A percentile compares a stretch with the other conserved stretches of the same genome.
These are phyloP conservation scores for Primulina huaijiensis DNA, from an alignment of 257 asterid genomes.

Conservation along the genomic window DNA sequence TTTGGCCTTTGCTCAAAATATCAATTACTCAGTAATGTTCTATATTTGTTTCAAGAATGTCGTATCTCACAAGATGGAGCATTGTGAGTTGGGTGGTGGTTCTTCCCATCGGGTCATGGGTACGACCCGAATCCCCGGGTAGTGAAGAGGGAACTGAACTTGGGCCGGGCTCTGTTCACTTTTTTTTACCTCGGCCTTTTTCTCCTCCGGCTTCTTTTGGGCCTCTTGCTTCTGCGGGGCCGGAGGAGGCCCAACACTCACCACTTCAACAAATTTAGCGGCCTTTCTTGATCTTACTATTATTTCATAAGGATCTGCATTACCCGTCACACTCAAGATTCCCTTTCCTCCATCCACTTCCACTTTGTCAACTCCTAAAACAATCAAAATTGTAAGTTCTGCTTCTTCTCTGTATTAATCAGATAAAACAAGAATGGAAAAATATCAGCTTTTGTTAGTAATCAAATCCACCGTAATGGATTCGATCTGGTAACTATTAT, in stretches of 20 bases:
- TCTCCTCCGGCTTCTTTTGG: conserved; percentile 24
- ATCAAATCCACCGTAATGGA: too few relatives aligned
- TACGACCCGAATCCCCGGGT: background rate
- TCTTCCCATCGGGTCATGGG: background rate
- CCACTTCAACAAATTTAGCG: conserved; percentile 40
- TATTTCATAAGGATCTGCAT: conserved; percentile 51
- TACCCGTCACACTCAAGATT: conserved; percentile 43
- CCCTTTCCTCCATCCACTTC: conserved; percentile 52
- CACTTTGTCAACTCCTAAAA: conserved; percentile 49
- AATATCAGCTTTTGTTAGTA: too few relatives aligned
- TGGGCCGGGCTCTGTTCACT: background rate
- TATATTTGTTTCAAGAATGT: too few relatives aligned
- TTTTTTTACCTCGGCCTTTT: background rate
- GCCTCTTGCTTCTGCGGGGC: conserved; percentile 32
- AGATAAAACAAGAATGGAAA: too few relatives aligned
- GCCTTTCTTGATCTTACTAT: conserved; percentile 41
- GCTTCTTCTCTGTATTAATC: too few relatives aligned
- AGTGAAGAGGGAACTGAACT: background rate
- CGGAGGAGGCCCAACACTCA: conserved; percentile 51
- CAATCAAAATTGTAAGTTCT: too few relatives aligned
- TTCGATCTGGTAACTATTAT: too few relatives aligned
- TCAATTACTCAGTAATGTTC: too few relatives aligned
- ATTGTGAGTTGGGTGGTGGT: background rate
- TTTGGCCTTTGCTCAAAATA: too few relatives aligned
- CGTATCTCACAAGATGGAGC: background rate